Percentiles rank a stretch among this genome's conserved stretches.
Conservation (phyloP, 2,329 filamentous ascomycete genomes). For the Hymenoscyphus infarciens region DNA sequence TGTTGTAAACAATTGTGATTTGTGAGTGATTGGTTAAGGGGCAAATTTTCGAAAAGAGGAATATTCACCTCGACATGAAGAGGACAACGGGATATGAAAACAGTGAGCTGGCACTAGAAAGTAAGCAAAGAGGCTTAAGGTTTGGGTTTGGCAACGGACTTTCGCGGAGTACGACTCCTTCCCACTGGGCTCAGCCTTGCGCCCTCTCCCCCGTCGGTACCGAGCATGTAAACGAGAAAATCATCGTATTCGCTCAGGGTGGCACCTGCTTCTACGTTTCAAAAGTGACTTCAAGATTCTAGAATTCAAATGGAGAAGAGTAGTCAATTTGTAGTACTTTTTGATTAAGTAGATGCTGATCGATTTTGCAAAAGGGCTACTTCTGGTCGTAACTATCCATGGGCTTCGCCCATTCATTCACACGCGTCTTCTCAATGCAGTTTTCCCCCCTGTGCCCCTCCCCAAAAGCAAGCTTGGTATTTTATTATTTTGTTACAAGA, state of each 20-base stretch:
- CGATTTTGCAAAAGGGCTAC: background rate
- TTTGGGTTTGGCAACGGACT: background rate
- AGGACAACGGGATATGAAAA: background rate
- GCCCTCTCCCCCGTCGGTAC: too few relatives aligned
- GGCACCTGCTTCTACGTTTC: too few relatives aligned
- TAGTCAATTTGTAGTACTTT: background rate
- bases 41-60: background rate
- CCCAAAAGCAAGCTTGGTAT: background rate
- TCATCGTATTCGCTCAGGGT: too few relatives aligned
- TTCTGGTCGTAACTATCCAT: background rate
- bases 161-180: background rate
- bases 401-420: background rate
- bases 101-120: background rate
- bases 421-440: background rate
- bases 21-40: background rate
- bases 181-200: too few relatives aligned
- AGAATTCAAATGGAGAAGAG: too few relatives aligned
- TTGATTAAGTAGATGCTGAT: conserved; percentile 1
- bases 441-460: background rate
- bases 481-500: conserved; percentile 18
- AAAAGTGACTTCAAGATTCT: too few relatives aligned
- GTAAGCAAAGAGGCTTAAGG: conserved; percentile 1
- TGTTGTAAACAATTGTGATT: background rate
- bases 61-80: background rate
- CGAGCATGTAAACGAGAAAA: too few relatives aligned